A percentile compares a stretch with the other conserved stretches of the same genome.
Conservation (phyloP, 2,329 filamentous ascomycete species). For the Pseudopyricularia cyperi region DNA sequence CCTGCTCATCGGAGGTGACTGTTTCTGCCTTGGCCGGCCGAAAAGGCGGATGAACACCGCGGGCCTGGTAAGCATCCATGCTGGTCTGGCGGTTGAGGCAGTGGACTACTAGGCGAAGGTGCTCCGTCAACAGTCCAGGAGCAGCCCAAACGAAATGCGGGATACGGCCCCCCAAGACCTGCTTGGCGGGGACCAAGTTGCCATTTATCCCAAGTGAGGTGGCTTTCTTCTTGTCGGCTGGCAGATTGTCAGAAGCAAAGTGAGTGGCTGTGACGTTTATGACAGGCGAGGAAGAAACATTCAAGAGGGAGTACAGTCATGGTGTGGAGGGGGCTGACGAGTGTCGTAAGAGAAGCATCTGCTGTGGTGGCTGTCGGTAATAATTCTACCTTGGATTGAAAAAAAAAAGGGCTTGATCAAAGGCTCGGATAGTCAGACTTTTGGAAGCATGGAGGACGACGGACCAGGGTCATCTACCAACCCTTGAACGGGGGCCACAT, state of each 20-base stretch:
- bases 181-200: background rate
- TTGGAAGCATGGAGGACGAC: background rate
- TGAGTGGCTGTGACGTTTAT: background rate
- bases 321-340: too few species aligned
- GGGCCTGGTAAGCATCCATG: background rate
- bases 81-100: background rate
- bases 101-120: background rate
- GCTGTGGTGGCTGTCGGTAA: too few species aligned
- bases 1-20: background rate
- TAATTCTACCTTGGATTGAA: too few species aligned
- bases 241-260: background rate
- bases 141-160: background rate
- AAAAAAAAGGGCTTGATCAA: background rate
- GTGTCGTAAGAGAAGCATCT: too few species aligned
- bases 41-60: background rate
- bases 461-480: background rate
- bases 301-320: too few species aligned
- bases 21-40: background rate
- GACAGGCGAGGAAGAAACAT: background rate
- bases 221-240: background rate
- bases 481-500: background rate
- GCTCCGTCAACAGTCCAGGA: background rate
- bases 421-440: background rate
- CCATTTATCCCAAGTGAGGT: background rate
- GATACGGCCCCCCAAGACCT: constrained; percentile 1